Percentiles rank a stretch among this genome's conserved stretches.
These are phyloP conservation scores for Penicillium diatomitis DNA, from an alignment of 495 filamentous ascomycete species.

Conservation along the genomic window DNA sequence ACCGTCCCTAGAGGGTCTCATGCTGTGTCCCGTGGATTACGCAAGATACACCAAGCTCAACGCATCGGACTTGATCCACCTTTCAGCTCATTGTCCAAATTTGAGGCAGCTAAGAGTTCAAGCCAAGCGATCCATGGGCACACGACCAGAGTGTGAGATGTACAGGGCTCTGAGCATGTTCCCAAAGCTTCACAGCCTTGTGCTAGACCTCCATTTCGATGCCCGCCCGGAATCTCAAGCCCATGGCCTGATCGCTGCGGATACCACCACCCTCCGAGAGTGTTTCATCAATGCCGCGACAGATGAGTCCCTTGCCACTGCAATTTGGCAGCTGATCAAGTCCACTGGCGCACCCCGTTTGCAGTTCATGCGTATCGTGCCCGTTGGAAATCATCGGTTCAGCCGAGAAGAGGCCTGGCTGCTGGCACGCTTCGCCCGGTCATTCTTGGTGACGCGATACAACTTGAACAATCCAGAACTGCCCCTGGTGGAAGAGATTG, in stretches of 20 bases:
- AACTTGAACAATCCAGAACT: too few species aligned
- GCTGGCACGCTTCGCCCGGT: too few species aligned
- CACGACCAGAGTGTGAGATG: background rate
- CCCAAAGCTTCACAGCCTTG: background rate
- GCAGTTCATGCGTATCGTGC: too few species aligned
- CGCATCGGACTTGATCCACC: background rate
- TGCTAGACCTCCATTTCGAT: slow-evolving; percentile 4
- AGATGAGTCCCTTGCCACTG: slow-evolving; percentile 2
- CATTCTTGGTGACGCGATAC: too few species aligned
- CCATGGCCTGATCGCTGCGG: background rate
- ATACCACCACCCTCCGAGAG: background rate
- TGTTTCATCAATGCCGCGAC: slow-evolving; percentile 1
- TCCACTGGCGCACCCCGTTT: too few species aligned
- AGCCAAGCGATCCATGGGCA: background rate
- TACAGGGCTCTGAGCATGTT: slow-evolving; percentile 2
- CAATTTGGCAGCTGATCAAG: slow-evolving; percentile 3
- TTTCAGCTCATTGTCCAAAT: slow-evolving; percentile 1
- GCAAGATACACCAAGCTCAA: background rate
- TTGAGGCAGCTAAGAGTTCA: slow-evolving; percentile 1
- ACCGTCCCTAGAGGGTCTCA: slow-evolving; percentile 5
- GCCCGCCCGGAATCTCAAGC: background rate
- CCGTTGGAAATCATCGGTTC: too few species aligned
- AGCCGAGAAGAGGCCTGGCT: too few species aligned
- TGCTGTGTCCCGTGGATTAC: background rate
- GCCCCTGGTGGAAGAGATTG: too few species aligned